These are phyloP conservation scores for Mimosa pudica DNA, from an alignment of 306 rosid species.

Conservation along the genomic window DNA sequence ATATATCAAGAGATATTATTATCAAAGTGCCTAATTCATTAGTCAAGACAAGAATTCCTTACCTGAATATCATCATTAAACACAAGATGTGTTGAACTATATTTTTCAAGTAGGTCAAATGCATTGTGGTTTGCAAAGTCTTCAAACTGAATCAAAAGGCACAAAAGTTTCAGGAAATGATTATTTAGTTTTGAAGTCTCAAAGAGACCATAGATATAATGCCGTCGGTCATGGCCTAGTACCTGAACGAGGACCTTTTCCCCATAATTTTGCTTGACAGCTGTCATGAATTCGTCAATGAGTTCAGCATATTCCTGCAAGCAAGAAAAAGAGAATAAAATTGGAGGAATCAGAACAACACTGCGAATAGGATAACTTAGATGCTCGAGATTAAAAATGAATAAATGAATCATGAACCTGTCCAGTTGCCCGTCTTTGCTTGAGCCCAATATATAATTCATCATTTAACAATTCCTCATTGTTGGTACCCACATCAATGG, in stretches of 20 bases:
- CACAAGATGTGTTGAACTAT: conserved; percentile 89
- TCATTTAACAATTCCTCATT: conserved; percentile 81
- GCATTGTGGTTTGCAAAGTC: conserved; percentile 99
- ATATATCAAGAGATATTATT: background rate
- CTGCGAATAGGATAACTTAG: conserved; percentile 12
- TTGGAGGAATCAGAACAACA: conserved; percentile 16
- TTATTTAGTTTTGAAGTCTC: background rate
- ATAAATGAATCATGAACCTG: conserved; percentile 54
- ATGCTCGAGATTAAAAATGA: conserved; percentile 23
- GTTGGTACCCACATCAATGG: conserved; percentile 99
- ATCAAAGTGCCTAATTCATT: conserved; percentile 3
- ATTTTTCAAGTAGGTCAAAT: conserved; percentile 83
- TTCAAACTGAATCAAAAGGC: conserved; percentile 66
- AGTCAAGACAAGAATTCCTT: conserved; percentile 21
- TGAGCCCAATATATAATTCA: conserved; percentile 92
- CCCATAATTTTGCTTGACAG: conserved; percentile 87
- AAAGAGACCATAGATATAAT: conserved; percentile 26
- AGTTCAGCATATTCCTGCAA: conserved; percentile 88
- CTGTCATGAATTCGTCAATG: conserved; percentile 82
- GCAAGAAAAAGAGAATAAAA: background rate
- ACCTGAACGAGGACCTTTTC: conserved; percentile 95
- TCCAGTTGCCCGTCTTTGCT: conserved; percentile 87
- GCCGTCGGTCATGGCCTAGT: conserved; percentile 27
- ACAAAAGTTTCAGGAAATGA: conserved; percentile 37
- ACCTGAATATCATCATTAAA: conserved; percentile 98